These are phyloP conservation scores for Corylus avellana DNA, from an alignment of 306 rosid genomes.

Conservation along the genomic window DNA sequence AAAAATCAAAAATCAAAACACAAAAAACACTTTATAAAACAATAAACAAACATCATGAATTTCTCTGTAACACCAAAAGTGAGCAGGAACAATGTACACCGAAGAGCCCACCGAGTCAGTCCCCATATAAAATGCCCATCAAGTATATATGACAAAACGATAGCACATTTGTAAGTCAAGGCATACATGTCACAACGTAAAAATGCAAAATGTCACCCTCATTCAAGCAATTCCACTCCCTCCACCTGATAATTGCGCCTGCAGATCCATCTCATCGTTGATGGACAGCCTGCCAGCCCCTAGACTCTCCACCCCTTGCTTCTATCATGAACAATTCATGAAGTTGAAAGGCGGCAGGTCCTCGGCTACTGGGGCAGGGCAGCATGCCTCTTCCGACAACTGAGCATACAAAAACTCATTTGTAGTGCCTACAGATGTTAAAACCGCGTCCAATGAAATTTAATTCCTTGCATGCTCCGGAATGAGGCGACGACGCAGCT, in stretches of 20 bases:
- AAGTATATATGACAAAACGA: slow-evolving; percentile 44
- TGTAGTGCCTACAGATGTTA: slow-evolving; percentile 26
- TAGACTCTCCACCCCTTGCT: slow-evolving; percentile 19
- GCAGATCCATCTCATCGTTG: slow-evolving; percentile 23
- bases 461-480: slow-evolving; percentile 70
- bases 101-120: slow-evolving; percentile 29
- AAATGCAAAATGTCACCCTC: slow-evolving; percentile 29
- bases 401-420: slow-evolving; percentile 48
- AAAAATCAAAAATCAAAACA: too few relatives aligned
- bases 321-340: slow-evolving; percentile 17
- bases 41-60: too few relatives aligned
- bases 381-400: slow-evolving; percentile 45
- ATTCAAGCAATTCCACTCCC: slow-evolving; percentile 37
- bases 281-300: slow-evolving; percentile 30
- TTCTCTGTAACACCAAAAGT: slow-evolving; percentile 8
- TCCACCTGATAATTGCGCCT: slow-evolving; percentile 36
- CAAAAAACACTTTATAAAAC: too few relatives aligned
- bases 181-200: slow-evolving; percentile 36
- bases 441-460: slow-evolving; percentile 9
- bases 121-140: slow-evolving; percentile 21
- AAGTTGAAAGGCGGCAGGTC: slow-evolving; percentile 22
- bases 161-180: slow-evolving; percentile 27
- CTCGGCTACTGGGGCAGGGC: slow-evolving; percentile 32
- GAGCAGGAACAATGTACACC: slow-evolving; percentile 17
- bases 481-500: slow-evolving; percentile 83